Evolutionary conservation across 129 eudicot species (phyloP).

Genomic region (Calendula officinalis): DNA sequence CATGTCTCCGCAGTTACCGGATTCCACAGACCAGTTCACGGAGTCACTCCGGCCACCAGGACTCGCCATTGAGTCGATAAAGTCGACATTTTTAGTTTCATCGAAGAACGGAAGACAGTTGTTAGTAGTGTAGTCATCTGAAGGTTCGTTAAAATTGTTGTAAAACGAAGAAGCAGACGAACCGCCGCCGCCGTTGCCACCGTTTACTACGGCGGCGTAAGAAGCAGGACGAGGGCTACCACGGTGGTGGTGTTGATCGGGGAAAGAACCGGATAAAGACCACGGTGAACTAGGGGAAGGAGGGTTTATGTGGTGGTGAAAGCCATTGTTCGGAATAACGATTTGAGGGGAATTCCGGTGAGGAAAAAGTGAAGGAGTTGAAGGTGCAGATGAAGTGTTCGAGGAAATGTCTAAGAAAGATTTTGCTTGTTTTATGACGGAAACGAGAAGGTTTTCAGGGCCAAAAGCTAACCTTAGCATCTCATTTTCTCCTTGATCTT

Average conservation of each 20-base stretch:
- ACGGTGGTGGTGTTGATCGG: conserved; percentile 35
- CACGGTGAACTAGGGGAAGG: conserved; percentile 67
- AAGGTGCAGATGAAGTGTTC: conserved; percentile 40
- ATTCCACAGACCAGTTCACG: conserved; percentile 24
- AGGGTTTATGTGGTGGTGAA: conserved; percentile 57
- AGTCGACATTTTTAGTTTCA: conserved; percentile 34
- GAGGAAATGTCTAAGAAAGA: conserved; percentile 52
- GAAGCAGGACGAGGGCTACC: conserved; percentile 50
- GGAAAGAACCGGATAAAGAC: conserved; percentile 31
- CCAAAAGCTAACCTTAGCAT: conserved; percentile 85
- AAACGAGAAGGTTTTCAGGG: conserved; percentile 56
- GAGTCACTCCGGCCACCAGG: too few relatives aligned
- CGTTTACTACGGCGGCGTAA: conserved; percentile 71
- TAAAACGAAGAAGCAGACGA: conserved; percentile 38
- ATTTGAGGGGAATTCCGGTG: conserved; percentile 52
- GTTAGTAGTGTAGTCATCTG: neutral
- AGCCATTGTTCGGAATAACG: conserved; percentile 55
- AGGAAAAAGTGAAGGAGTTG: too few relatives aligned
- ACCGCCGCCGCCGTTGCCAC: conserved; percentile 22
- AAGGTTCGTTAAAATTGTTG: conserved; percentile 26
- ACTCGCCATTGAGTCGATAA: conserved; percentile 18
- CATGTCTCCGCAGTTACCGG: conserved; percentile 16
- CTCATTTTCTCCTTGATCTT: conserved; percentile 90
- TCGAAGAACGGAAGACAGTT: conserved; percentile 38
- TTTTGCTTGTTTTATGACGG: conserved; percentile 62